Conservation (phyloP, 1,139 yeast species). For the Pichia sp. region DNA sequence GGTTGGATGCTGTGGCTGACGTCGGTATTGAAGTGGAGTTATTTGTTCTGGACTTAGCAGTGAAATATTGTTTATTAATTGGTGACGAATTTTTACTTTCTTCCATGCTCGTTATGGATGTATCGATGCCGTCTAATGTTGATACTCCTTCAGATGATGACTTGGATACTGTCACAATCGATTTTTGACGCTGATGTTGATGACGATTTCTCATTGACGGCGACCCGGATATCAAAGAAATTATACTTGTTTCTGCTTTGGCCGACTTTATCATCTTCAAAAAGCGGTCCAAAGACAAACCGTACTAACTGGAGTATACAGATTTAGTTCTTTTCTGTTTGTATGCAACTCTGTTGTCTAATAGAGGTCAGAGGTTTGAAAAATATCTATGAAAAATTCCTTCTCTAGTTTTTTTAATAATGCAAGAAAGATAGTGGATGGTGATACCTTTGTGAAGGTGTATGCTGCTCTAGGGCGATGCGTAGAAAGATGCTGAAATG, state of each 20-base stretch:
- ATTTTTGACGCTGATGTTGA: conserved; percentile 5
- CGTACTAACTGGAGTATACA: neutral
- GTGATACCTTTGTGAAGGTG: neutral
- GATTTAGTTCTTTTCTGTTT: neutral
- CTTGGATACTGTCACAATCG: conserved; percentile 8
- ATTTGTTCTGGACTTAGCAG: neutral
- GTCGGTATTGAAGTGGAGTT: neutral
- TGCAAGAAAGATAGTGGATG: neutral
- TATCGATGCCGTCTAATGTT: conserved; percentile 10
- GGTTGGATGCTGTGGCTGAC: neutral
- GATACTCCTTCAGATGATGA: conserved; percentile 19
- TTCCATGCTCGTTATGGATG: conserved; percentile 14
- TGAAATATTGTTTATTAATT: neutral
- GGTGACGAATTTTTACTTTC: conserved; percentile 8
- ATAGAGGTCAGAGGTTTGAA: neutral
- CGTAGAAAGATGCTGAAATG: neutral
- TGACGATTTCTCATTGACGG: neutral
- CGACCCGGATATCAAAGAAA: neutral
- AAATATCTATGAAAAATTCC: neutral
- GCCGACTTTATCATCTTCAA: conserved; percentile 3
- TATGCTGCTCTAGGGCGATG: neutral
- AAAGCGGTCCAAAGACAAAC: neutral
- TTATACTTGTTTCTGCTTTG: neutral
- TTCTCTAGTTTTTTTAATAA: too few species aligned
- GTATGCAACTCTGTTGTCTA: neutral